Evolutionary conservation across 2,329 filamentous ascomycete genomes (phyloP).

Genomic region (Eutypa lata): DNA sequence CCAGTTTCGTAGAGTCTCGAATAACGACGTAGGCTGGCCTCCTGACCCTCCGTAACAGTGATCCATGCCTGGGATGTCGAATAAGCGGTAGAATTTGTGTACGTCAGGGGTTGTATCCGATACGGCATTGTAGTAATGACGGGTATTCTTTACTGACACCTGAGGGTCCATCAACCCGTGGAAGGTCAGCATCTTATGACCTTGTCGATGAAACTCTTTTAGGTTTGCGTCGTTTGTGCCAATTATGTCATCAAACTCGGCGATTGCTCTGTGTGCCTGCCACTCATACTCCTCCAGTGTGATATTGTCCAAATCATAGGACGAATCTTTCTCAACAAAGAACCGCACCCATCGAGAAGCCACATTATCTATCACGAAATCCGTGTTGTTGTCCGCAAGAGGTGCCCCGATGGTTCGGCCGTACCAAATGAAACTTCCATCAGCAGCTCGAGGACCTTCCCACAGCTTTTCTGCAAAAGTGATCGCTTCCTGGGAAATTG

Average conservation of each 20-base stretch:
- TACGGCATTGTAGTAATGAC: not conserved
- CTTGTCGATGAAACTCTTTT: not conserved
- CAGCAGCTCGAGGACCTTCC: not conserved
- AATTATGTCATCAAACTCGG: not conserved
- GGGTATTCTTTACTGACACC: not conserved
- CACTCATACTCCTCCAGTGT: not conserved
- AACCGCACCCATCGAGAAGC: not conserved
- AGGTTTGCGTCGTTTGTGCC: not conserved
- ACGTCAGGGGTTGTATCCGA: not conserved
- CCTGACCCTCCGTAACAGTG: not conserved
- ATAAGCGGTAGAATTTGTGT: not conserved
- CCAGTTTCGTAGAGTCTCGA: not conserved
- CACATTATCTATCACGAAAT: not conserved
- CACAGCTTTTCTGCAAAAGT: not conserved
- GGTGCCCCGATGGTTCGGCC: not conserved
- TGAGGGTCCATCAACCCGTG: not conserved
- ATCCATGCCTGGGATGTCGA: not conserved
- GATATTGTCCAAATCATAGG: not conserved
- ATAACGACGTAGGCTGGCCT: not conserved
- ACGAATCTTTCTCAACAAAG: not conserved
- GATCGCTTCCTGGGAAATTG: not conserved
- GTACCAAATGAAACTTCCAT: not conserved
- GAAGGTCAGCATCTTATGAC: not conserved
- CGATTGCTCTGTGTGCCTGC: not conserved
- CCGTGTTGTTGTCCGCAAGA: not conserved